Evolutionary conservation across 2,329 filamentous ascomycete genomes (phyloP).

Genomic region (Colletotrichum sansevieriae): DNA sequence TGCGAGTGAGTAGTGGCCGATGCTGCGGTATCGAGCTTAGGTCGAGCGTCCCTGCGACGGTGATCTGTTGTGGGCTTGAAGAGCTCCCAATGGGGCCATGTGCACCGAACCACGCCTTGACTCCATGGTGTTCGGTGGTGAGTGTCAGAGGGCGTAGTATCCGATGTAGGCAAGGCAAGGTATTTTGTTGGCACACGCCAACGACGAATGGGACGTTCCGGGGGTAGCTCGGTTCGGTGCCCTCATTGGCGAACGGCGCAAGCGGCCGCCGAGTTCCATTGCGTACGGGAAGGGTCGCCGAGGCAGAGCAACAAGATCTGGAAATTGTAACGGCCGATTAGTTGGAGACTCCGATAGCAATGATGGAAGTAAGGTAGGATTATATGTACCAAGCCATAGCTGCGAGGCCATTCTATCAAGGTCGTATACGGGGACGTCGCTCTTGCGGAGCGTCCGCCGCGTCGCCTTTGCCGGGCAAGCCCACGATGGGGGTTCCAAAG

Average conservation of each 20-base stretch:
- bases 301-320: slow-evolving; percentile 28
- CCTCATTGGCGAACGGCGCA: slow-evolving; percentile 34
- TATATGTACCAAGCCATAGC: no score
- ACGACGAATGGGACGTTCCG: slow-evolving; percentile 12
- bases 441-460: neutral
- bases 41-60: slow-evolving; percentile 34
- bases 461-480: no score
- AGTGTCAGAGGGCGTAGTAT: slow-evolving; percentile 20
- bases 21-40: slow-evolving; percentile 26
- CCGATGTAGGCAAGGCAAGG: slow-evolving; percentile 30
- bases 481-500: neutral
- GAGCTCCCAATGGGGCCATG: slow-evolving; percentile 39
- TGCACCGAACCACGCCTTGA: slow-evolving; percentile 30
- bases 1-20: slow-evolving; percentile 25
- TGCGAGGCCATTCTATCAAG: neutral
- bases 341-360: no score
- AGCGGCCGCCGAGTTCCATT: slow-evolving; percentile 29
- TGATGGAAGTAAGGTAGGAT: neutral
- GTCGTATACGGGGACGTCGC: neutral
- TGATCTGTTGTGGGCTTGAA: slow-evolving; percentile 35
- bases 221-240: slow-evolving; percentile 18
- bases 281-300: slow-evolving; percentile 28
- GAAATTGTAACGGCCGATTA: slow-evolving; percentile 3
- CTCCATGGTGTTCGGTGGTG: slow-evolving; percentile 32
- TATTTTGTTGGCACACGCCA: slow-evolving; percentile 28